Base-by-base conservation (phyloP, 805 yeast genomes). In the Crinitomyces ghanaensis region DNA sequence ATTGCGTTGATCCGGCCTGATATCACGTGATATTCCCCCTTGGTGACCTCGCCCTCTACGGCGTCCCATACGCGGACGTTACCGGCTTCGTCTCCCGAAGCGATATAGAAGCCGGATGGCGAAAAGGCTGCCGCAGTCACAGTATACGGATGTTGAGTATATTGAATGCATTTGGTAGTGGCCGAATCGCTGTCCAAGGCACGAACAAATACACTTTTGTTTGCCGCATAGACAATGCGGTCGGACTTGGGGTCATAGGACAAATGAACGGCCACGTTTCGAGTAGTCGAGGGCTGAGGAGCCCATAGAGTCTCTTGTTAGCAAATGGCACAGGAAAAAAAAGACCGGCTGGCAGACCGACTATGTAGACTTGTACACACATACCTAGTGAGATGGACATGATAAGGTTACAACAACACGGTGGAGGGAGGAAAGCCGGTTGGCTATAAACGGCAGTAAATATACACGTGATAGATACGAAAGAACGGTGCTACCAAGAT, bases 71-170 rank as follows among this genome's bases (percentile, higher is more conserved):
- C 73, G 44, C 80, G 78, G 28, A 88, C 93, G 39, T 71, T 70
- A 19, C 98, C 98, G n/a, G 77, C 59, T 45, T 74, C 83, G 51
- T 88, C 98, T 30, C 95, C 97, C 3, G 93, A 78, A 2, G 94
- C 95, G 19, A 88, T 62, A 57, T 82, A 88, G 56, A 66, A 78
- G 1, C 98, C 96, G 8, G 85, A 75, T 1, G 97, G 95, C 1
- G 94, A 66, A 54, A 91, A 84, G 30, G 72, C 70, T 11, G 91
- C 95, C 3, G 77, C 93, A 0, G 94, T 80, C 25, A 93, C 83
- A 15, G 70, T 59, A 26, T 64, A 62, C 22, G 68, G 66, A 56
- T 88, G 97, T 30, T 72, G 77, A 6, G 69, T 69, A 60, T 78
- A 88, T 50, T 83, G 94, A n/a, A n/a, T n/a, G n/a, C n/a, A n/a